Conservation (phyloP, 2,329 filamentous ascomycete genomes). For the Hymenoscyphus fructigenus region DNA sequence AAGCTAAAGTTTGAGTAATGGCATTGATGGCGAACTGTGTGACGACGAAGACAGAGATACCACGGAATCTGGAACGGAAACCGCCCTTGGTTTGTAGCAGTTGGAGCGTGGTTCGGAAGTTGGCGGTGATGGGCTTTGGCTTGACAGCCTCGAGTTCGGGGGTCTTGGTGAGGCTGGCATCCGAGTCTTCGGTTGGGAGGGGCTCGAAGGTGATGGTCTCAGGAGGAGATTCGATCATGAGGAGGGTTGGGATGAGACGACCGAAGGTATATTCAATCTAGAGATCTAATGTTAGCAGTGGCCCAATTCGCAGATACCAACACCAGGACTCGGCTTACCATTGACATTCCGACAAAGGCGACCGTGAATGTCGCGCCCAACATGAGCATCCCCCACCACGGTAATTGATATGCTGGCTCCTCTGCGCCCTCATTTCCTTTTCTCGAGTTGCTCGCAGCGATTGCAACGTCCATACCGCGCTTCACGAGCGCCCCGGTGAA, state of each 20-base stretch:
- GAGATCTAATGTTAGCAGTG: conserved; percentile 18
- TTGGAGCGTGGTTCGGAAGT: conserved; percentile 55
- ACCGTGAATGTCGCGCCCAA: conserved; percentile 17
- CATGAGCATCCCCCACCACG: conserved; percentile 27
- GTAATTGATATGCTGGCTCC: conserved; percentile 18
- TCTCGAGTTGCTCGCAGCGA: too few species aligned
- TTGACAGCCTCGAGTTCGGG: conserved; percentile 46
- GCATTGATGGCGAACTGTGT: conserved; percentile 43
- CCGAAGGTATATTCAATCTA: conserved; percentile 58
- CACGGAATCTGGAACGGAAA: conserved; percentile 67
- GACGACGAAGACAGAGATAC: conserved; percentile 52
- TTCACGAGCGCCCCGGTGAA: conserved; percentile 12
- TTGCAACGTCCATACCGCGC: conserved; percentile 15
- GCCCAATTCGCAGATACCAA: conserved; percentile 2
- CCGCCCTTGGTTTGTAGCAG: conserved; percentile 66
- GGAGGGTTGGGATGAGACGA: conserved; percentile 58
- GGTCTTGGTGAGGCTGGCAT: conserved; percentile 35
- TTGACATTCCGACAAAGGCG: conserved; percentile 16
- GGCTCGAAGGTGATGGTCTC: conserved; percentile 51
- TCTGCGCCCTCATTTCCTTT: neutral
- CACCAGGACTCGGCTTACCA: conserved; percentile 16
- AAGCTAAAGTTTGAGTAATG: conserved; percentile 39
- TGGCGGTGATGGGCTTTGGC: conserved; percentile 60
- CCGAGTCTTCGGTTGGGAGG: conserved; percentile 35
- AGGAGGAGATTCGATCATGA: conserved; percentile 59